Evolutionary conservation across 768 basidiomycete species (phyloP).

Genomic region (Boletus edulis): DNA sequence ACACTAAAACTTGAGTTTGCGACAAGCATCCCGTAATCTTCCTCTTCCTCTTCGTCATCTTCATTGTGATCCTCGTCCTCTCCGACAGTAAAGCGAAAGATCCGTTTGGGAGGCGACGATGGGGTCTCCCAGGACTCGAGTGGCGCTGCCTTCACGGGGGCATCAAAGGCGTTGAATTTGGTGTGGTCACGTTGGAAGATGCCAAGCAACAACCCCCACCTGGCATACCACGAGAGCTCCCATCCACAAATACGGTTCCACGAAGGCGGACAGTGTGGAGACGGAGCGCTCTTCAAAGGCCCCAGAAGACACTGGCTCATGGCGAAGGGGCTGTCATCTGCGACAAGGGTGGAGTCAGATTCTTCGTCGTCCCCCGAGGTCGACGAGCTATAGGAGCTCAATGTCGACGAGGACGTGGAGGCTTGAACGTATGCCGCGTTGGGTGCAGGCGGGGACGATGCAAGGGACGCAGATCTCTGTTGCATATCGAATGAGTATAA

Average conservation of each 20-base stretch:
- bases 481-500: constrained; percentile 64
- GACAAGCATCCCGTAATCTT: constrained; percentile 27
- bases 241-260: constrained; percentile 30
- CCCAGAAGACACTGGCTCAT: background rate
- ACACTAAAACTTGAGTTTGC: constrained; percentile 14
- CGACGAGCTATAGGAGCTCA: constrained; percentile 19
- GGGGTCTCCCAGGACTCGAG: background rate
- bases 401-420: constrained; percentile 20
- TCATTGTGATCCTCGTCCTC: constrained; percentile 19
- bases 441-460: constrained; percentile 12
- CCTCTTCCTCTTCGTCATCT: constrained; percentile 27
- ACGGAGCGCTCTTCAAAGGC: constrained; percentile 5
- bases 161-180: constrained; percentile 3
- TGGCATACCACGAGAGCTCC: constrained; percentile 51
- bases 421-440: constrained; percentile 1
- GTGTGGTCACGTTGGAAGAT: constrained; percentile 35
- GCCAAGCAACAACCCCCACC: constrained; percentile 51
- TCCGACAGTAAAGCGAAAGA: constrained; percentile 23
- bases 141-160: background rate
- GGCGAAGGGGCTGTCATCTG: constrained; percentile 35
- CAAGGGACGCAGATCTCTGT: constrained; percentile 14
- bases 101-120: constrained; percentile 1
- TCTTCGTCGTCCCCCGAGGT: constrained; percentile 33
- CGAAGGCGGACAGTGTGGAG: constrained; percentile 2
- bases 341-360: constrained; percentile 58